Evolutionary conservation across 129 eudicot genomes (phyloP), one percentile per base, ranked within the genome.

Genomic region (Helianthus tuberosus): DNA sequence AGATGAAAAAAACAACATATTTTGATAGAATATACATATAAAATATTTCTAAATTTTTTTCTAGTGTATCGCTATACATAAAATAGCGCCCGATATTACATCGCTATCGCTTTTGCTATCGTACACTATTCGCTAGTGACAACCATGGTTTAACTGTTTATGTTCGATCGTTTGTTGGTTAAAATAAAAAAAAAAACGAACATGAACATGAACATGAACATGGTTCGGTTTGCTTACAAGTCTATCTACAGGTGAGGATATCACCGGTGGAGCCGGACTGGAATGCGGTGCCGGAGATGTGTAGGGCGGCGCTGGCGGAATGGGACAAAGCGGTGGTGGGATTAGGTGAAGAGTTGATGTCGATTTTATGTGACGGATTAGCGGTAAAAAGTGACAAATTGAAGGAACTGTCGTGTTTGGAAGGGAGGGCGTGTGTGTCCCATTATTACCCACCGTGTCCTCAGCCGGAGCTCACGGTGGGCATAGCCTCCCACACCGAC

Each of bases 371-470:
- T 43, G 87, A 86, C 44, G 87, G 90, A 27, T 77, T 86, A 55
- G 87, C 85, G 1, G 15, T 77, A 39, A 77, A 80, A 27, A 59
- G 13, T 0, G 77, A 59, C 4, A 74, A 9, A 16, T 65, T 86
- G 74, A 80, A 82, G 79, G 90, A 80, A 8, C n/a, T 83, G 79
- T n/a, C 83, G 2, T 86, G 87, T 73, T 73, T 86, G 87, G 83
- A 81, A 5, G 82, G 55, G 11, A 77, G 88, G 78, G 68, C 68
- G 8, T 11, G 58, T 54, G 86, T 51, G 20, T 72, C 75, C 4
- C 88, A 89, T 75, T 89, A 89, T 62, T 89, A 86, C 70, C 91
- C 91, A 0, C 70, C 71, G 15, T 89, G 96, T 64, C 91, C 96
- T 6, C 73, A 84, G 68, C 96, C 96, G 15, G 85, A 89, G 36